These are phyloP conservation scores for Lathyrus tuberosus DNA, from an alignment of 306 rosid species.

Conservation along the genomic window DNA sequence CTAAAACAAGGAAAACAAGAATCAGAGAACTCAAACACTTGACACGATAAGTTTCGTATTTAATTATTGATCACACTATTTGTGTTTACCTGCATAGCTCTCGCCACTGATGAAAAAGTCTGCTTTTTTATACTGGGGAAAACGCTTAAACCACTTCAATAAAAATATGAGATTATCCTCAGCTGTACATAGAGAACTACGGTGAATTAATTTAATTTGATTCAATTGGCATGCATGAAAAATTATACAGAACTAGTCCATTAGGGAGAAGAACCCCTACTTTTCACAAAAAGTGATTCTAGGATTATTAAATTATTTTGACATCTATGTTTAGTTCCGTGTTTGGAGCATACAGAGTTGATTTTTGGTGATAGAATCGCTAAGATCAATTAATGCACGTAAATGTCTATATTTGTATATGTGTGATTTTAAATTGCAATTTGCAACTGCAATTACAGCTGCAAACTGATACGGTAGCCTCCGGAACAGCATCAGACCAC, in stretches of 20 bases:
- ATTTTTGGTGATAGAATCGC: too few species aligned
- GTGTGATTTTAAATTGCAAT: too few species aligned
- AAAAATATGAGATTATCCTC: slow-evolving; percentile 66
- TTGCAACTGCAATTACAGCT: too few species aligned
- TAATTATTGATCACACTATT: neutral
- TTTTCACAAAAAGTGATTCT: neutral
- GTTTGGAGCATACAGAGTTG: neutral
- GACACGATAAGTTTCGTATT: neutral
- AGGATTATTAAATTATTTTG: neutral
- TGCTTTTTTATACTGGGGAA: slow-evolving; percentile 69
- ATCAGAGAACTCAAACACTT: slow-evolving; percentile 10
- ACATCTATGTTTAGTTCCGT: neutral
- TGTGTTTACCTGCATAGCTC: slow-evolving; percentile 83
- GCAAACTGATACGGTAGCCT: too few species aligned
- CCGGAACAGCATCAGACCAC: too few species aligned
- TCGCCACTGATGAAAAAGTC: slow-evolving; percentile 79
- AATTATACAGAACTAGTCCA: too few species aligned
- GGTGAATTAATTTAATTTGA: neutral
- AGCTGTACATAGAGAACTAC: slow-evolving; percentile 52
- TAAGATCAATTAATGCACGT: neutral
- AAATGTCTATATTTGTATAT: neutral
- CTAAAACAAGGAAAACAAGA: slow-evolving; percentile 43
- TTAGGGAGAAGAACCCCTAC: too few species aligned
- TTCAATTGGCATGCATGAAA: too few species aligned
- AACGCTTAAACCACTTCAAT: slow-evolving; percentile 82